Conservation (phyloP, 345 rosid species). For the Iberis pinnata region DNA sequence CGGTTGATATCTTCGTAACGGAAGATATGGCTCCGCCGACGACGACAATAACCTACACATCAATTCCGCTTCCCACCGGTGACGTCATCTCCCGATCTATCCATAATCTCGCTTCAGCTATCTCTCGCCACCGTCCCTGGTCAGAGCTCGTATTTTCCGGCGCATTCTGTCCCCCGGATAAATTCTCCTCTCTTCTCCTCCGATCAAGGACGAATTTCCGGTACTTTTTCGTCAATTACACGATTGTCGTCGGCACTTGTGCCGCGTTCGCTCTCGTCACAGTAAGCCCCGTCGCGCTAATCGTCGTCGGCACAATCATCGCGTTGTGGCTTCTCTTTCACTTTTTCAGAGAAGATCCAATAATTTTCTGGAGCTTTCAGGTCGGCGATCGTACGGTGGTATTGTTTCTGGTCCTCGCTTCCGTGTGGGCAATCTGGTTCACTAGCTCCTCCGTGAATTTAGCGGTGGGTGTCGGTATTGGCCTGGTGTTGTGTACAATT, state of each 20-base stretch:
- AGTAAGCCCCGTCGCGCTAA: constrained; percentile 36
- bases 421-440: constrained; percentile 36
- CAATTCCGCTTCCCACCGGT: constrained; percentile 44
- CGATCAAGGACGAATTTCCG: constrained; percentile 27
- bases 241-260: constrained; percentile 26
- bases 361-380: constrained; percentile 32
- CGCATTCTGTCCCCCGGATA: constrained; percentile 20
- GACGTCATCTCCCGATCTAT: constrained; percentile 45
- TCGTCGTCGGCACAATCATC: constrained; percentile 31
- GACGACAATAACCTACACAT: constrained; percentile 35
- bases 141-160: constrained; percentile 39
- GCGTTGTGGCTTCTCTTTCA: constrained; percentile 41
- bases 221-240: constrained; percentile 43
- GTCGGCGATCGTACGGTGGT: constrained; percentile 34
- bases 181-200: constrained; percentile 21
- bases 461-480: constrained; percentile 30
- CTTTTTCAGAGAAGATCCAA: constrained; percentile 46
- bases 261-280: constrained; percentile 25
- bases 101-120: constrained; percentile 33
- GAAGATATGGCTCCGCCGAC: constrained; percentile 17
- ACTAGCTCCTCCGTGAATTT: constrained; percentile 33
- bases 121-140: constrained; percentile 53
- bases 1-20: background rate
- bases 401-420: constrained; percentile 25
- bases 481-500: constrained; percentile 24